These are phyloP conservation scores for Discostella stelligeroides DNA, from an alignment of 108 stramenopile genomes.

Conservation along the genomic window DNA sequence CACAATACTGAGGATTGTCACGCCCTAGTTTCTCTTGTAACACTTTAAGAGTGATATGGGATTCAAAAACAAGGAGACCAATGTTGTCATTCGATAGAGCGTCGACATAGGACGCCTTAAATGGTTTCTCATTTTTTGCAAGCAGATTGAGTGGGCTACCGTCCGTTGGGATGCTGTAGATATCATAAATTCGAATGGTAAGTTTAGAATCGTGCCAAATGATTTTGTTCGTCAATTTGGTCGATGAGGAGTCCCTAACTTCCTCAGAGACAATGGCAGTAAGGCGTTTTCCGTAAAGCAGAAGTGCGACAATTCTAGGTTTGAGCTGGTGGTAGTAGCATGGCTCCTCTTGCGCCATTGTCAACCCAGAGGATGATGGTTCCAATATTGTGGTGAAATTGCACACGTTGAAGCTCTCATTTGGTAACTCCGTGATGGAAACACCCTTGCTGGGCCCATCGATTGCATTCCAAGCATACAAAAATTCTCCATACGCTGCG, in stretches of 20 bases:
- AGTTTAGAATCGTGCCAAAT: slow-evolving; percentile 26
- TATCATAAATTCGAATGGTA: slow-evolving; percentile 43
- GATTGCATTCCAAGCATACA: slow-evolving; percentile 38
- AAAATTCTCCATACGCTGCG: slow-evolving; percentile 37
- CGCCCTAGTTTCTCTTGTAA: slow-evolving; percentile 37
- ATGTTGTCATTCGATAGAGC: slow-evolving; percentile 32
- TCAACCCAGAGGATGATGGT: too few species aligned
- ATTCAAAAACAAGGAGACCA: slow-evolving; percentile 25
- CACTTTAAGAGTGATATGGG: slow-evolving; percentile 30
- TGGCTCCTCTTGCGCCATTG: too few species aligned
- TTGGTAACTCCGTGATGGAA: slow-evolving; percentile 45
- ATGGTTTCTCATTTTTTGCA: slow-evolving; percentile 29
- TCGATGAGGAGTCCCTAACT: too few species aligned
- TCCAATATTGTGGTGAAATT: too few species aligned
- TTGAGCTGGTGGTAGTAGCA: slow-evolving; percentile 44
- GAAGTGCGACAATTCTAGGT: slow-evolving; percentile 39
- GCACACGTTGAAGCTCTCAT: slow-evolving; percentile 26
- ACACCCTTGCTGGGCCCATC: slow-evolving; percentile 31
- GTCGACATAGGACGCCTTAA: slow-evolving; percentile 33
- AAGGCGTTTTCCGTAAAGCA: slow-evolving; percentile 40
- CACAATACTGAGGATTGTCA: slow-evolving; percentile 38
- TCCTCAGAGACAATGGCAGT: slow-evolving; percentile 49
- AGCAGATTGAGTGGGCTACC: slow-evolving; percentile 41
- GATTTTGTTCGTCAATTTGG: slow-evolving; percentile 11
- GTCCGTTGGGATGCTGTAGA: slow-evolving; percentile 36